Evolutionary conservation across 2,329 filamentous ascomycete genomes (phyloP).

Genomic region (Emmonsiellopsis sp.): DNA sequence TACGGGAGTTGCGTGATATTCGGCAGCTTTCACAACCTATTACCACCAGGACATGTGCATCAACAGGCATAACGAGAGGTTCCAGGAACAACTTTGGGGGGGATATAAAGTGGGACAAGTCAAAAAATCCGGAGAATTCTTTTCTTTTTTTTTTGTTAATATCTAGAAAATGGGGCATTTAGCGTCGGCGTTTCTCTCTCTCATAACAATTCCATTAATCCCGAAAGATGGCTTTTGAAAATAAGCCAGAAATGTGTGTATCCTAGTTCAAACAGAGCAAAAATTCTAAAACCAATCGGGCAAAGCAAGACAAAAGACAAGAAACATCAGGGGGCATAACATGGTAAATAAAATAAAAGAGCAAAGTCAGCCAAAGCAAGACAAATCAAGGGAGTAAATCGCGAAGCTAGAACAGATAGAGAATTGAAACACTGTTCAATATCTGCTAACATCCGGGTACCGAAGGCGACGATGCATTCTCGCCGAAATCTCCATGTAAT

Average conservation of each 20-base stretch:
- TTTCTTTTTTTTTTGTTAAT: slow-evolving; percentile 8
- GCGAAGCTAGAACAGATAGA: not conserved
- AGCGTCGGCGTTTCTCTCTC: slow-evolving; percentile 32
- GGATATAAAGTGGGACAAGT: not conserved
- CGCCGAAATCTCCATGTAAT: slow-evolving; percentile 66
- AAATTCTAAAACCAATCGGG: too few relatives aligned
- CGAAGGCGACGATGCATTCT: slow-evolving; percentile 71
- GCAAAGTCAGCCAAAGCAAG: not conserved
- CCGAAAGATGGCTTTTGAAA: not conserved
- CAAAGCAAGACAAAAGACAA: too few relatives aligned
- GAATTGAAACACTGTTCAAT: not conserved
- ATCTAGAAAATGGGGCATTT: slow-evolving; percentile 20
- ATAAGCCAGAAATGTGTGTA: too few relatives aligned
- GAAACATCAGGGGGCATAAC: too few relatives aligned
- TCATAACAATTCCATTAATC: not conserved
- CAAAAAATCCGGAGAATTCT: slow-evolving; percentile 10
- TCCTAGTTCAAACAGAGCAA: too few relatives aligned
- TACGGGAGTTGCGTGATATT: not conserved
- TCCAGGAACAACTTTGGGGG: not conserved
- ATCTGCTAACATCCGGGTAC: slow-evolving; percentile 52
- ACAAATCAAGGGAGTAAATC: not conserved
- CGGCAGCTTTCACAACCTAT: not conserved
- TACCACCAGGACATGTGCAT: not conserved
- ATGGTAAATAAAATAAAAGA: not conserved
- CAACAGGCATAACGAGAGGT: not conserved